Evolutionary conservation across 2,329 filamentous ascomycete species (phyloP), one percentile per base, ranked within the genome.

Genomic region (Dactylonectria macrodidyma): DNA sequence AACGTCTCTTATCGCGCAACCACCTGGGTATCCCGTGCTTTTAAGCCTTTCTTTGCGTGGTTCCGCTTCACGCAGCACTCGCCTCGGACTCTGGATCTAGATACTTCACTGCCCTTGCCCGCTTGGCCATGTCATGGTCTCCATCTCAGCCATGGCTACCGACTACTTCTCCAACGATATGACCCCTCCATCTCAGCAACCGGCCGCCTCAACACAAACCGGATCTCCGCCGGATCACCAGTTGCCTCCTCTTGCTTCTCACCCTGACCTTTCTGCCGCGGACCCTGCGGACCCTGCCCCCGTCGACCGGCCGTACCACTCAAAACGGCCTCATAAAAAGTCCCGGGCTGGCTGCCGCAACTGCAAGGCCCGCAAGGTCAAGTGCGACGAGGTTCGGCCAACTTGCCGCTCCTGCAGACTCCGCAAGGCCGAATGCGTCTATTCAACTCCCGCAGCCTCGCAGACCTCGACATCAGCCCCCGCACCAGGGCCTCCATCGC

Each of bases 301-400:
- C 11, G 26, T 41, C 5, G 64, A 66, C 16, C 62, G 48, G 30
- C 76, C 78, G 3, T 82, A 80, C 58, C 79, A 82, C 67, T 62
- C 79, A 30, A 89, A 89, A 75, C 82, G 86, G 11, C 86, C 87
- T 55, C 87, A 89, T 75, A 86, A 81, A 70, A 89, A 89, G 76
- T 88, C 87, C 1, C 80, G 87, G 34, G 79, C 81, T 2, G 87
- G 87, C 6, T 89, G 87, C 72, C 80, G 79, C 68, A 87, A 85
- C 73, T 89, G 87, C 81, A 89, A 89, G 77, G 76, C 77, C 16
- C 84, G 87, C 62, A 88, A 87, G 76, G 85, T 87, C 61, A 88
- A 87, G 76, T 88, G 87, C 76, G 84, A 87, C 68, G 86, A 89
- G 73, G 80, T 72, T 5, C 83, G 81, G 33, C 88, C 88, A 0